Evolutionary conservation across 306 rosid species (phyloP).

Genomic region (Malus sieversii): DNA sequence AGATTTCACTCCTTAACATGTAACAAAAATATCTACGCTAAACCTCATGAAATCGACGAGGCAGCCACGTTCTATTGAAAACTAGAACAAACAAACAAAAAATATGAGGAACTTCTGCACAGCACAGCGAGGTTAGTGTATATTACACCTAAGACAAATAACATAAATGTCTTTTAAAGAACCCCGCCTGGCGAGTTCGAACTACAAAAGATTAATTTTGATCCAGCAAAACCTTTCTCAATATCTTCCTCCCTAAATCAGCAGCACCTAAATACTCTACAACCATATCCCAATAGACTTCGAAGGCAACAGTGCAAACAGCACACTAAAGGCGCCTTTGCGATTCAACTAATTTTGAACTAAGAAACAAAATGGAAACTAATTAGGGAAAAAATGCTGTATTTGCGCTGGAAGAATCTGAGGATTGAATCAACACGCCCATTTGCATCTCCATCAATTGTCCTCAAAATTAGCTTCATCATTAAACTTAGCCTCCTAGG

Average conservation of each 20-base stretch:
- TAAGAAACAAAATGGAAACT: conserved; percentile 34
- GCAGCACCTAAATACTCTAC: conserved; percentile 72
- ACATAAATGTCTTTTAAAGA: conserved; percentile 31
- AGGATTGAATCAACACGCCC: conserved; percentile 35
- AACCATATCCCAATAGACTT: conserved; percentile 38
- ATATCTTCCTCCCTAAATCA: conserved; percentile 52
- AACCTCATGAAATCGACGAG: conserved; percentile 22
- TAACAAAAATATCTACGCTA: conserved; percentile 14
- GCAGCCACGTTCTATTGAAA: conserved; percentile 17
- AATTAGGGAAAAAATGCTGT: conserved; percentile 35
- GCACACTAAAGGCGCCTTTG: conserved; percentile 32
- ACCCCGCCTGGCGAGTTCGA: conserved; percentile 7
- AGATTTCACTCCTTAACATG: conserved; percentile 16
- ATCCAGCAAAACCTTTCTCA: conserved; percentile 32
- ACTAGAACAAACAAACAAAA: neutral
- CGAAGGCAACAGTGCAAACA: conserved; percentile 32
- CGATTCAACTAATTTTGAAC: conserved; percentile 36
- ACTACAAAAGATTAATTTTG: conserved; percentile 31
- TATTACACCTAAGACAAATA: conserved; percentile 50
- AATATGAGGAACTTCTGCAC: conserved; percentile 58
- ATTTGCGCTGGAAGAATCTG: conserved; percentile 26
- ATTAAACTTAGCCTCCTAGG: conserved; percentile 32
- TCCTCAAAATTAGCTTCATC: conserved; percentile 28
- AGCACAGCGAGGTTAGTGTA: conserved; percentile 52
- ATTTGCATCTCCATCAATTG: conserved; percentile 26